Base-by-base conservation (phyloP, 2,329 filamentous ascomycete species). In the Aspergillus sp. region DNA sequence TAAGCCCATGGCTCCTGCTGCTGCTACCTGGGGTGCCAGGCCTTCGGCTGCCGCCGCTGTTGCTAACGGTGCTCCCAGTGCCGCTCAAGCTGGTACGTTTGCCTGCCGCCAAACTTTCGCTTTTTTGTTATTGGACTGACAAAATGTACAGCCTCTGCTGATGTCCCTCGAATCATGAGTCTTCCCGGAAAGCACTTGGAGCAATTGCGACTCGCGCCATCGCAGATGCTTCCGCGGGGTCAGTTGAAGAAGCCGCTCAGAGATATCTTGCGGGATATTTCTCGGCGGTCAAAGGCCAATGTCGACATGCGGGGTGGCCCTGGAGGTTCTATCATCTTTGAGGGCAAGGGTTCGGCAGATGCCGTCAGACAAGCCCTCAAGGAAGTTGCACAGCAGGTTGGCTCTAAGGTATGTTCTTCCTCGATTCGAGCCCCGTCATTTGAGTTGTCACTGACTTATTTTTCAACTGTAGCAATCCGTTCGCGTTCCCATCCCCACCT, bases 221-320 rank as follows among this genome's bases (percentile, higher is more conserved):
- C 83, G 37, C 85, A 93, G 63, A 80, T 97, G 63, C 78, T 88
- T 37, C 84, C 88, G 12, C 81, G 85, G 35, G 75, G 73, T 47
- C 83, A 95, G 65, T 74, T 96, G 59, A 94, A 87, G 76, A 88
- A 88, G 56, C 88, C 91, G 6, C 76, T 96, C 40, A 75, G 82
- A 29, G 91, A 97, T 54, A 84, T 93, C 52, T 74, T 96, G 61
- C 87, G 88, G 64, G 90, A 96, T 53, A 88, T 97, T 70, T 96
- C 95, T 71, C 88, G 86, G 69, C 88, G 86, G 62, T 95, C 88
- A 48, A 90, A 91, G 64, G 90, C 90, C 46, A 88, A 82, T 55
- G 81, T 98, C 54, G 84, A 86, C 54, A 85, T 90, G 76, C 81
- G 81, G 46, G 79, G 81, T 47, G 82, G 83, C n/a, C 78, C 83